A percentile compares a stretch with the other conserved stretches of the same genome.
These are phyloP conservation scores for Camellia lanceoleosa DNA, from an alignment of 148 eudicot species.

Conservation along the genomic window DNA sequence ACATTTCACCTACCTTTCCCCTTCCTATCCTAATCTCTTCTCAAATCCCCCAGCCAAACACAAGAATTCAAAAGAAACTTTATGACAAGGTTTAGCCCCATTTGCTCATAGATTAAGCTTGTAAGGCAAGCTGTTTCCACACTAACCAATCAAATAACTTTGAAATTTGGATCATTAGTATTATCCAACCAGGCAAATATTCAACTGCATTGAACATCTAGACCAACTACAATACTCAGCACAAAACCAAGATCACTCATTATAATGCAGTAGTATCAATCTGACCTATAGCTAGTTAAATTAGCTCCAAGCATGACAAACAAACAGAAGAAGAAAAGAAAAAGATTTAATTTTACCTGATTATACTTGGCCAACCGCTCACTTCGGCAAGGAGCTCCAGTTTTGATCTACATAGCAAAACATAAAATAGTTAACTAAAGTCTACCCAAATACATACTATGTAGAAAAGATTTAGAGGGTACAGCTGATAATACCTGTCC, in stretches of 20 bases:
- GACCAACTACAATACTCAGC: not conserved
- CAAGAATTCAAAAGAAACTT: not conserved
- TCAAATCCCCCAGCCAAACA: too few species aligned
- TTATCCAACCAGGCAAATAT: not conserved
- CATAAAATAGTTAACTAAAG: slow-evolving; percentile 7
- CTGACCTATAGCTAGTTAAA: not conserved
- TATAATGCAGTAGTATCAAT: not conserved
- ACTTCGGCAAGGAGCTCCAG: slow-evolving; percentile 99
- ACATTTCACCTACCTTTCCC: too few species aligned
- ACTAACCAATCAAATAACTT: not conserved
- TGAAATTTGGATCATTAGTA: not conserved
- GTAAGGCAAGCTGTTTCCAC: not conserved
- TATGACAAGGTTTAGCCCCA: not conserved
- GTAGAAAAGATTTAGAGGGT: not conserved
- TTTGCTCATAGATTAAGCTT: not conserved
- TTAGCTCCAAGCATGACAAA: not conserved
- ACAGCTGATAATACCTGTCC: slow-evolving; percentile 65
- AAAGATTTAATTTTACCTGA: slow-evolving; percentile 49
- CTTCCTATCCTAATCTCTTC: too few species aligned
- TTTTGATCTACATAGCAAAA: slow-evolving; percentile 65
- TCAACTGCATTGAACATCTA: not conserved
- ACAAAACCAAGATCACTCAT: not conserved
- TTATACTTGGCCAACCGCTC: slow-evolving; percentile 96
- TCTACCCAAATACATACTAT: slow-evolving; percentile 1
- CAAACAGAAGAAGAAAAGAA: not conserved